A percentile compares a stretch with the other conserved stretches of the same genome.
Evolutionary conservation across 305 asterid genomes (phyloP).

Genomic region (Caryopteris hybrid): DNA sequence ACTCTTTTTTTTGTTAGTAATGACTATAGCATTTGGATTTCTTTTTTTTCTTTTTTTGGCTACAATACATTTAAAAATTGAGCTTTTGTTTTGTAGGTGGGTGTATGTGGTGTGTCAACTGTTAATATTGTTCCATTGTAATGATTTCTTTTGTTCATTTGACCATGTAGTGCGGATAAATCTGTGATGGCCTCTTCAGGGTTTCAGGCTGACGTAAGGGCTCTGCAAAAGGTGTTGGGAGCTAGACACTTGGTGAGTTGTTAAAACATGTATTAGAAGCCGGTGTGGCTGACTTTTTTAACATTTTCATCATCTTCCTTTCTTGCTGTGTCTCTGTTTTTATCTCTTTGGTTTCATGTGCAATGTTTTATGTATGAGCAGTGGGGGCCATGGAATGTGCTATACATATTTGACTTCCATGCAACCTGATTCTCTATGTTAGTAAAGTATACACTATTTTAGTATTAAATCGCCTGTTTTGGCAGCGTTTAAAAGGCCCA

Average conservation of each 20-base stretch:
- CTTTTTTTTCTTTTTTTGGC: not conserved
- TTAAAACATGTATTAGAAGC: not conserved
- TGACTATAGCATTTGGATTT: not conserved
- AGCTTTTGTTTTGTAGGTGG: not conserved
- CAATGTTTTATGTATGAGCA: not conserved
- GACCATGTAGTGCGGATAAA: conserved; percentile 67
- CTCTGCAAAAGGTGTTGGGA: conserved; percentile 79
- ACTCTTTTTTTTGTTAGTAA: not conserved
- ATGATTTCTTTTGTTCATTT: conserved; percentile 9
- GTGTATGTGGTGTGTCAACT: not conserved
- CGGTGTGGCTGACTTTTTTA: not conserved
- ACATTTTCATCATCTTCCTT: not conserved
- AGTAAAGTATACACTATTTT: not conserved
- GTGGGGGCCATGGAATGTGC: not conserved
- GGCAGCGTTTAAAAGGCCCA: not conserved
- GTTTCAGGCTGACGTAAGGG: conserved; percentile 93
- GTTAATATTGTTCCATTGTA: not conserved
- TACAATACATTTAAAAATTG: not conserved
- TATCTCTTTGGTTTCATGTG: not conserved
- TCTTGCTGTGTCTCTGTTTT: not conserved
- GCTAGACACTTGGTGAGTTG: conserved; percentile 86
- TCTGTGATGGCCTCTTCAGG: conserved; percentile 96
- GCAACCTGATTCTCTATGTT: not conserved
- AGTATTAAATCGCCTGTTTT: not conserved
- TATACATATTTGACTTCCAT: not conserved